phyloP scores from a whole-genome alignment of 257 asterid species.

The Solanum piurae region DNA sequence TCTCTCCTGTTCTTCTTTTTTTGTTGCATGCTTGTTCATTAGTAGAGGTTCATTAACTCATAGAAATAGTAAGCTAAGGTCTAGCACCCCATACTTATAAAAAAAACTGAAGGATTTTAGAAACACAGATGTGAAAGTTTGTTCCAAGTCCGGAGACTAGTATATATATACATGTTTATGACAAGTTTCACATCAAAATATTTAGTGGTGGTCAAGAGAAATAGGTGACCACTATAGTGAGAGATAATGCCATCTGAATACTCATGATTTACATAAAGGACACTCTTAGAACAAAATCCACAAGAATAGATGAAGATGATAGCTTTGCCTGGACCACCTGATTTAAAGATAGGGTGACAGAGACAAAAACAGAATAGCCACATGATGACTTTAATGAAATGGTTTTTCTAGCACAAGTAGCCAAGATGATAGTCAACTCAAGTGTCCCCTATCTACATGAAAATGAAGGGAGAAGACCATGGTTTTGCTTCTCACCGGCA shows the following conservation, averaged over 20 bases:
- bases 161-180: too few species aligned
- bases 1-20: too few species aligned
- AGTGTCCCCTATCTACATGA: background rate
- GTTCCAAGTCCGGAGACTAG: too few species aligned
- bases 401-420: background rate
- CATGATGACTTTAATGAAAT: background rate
- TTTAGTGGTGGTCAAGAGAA: background rate
- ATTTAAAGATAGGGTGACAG: background rate
- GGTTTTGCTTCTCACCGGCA: background rate
- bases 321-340: background rate
- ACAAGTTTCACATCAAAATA: background rate
- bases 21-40: too few species aligned
- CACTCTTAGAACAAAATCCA: background rate
- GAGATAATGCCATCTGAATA: background rate
- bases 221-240: background rate
- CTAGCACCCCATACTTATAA: too few species aligned
- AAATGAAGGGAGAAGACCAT: background rate
- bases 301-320: background rate
- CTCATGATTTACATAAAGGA: too few species aligned
- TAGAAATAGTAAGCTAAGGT: too few species aligned
- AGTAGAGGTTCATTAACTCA: too few species aligned
- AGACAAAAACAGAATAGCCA: background rate
- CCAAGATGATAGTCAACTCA: background rate
- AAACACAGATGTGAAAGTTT: too few species aligned
- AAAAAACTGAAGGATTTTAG: too few species aligned